phyloP scores from a whole-genome alignment of 2,329 filamentous ascomycete genomes.

The Botryosphaeria dothidea region DNA sequence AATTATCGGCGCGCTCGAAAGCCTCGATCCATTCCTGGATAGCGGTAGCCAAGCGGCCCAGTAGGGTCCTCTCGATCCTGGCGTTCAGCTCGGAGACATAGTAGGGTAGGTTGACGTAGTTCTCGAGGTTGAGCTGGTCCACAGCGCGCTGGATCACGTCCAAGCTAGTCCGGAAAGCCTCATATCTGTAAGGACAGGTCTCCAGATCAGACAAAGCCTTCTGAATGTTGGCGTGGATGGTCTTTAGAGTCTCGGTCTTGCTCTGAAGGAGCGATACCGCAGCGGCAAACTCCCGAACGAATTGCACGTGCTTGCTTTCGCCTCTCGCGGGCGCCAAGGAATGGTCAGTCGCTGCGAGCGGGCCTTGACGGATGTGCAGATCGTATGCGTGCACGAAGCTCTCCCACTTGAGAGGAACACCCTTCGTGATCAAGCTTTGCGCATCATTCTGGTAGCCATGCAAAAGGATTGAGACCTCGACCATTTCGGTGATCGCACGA shows the following conservation, averaged over 20 bases:
- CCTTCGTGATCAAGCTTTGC: slow-evolving; percentile 78
- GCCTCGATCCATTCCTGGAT: slow-evolving; percentile 84
- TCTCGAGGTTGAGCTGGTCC: slow-evolving; percentile 94
- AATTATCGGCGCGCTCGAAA: slow-evolving; percentile 60
- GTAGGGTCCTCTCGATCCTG: slow-evolving; percentile 77
- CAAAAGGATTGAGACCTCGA: slow-evolving; percentile 81
- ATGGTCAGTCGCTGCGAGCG: slow-evolving; percentile 56
- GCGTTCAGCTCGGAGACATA: slow-evolving; percentile 90
- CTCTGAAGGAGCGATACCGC: slow-evolving; percentile 84
- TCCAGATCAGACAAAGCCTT: slow-evolving; percentile 81
- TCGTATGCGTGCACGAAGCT: slow-evolving; percentile 98
- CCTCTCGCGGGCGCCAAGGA: slow-evolving; percentile 45
- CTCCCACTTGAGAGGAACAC: slow-evolving; percentile 91
- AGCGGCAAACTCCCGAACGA: slow-evolving; percentile 88
- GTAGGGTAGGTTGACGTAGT: slow-evolving; percentile 86
- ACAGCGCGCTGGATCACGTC: slow-evolving; percentile 88
- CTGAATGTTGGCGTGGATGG: slow-evolving; percentile 78
- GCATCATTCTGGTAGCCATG: slow-evolving; percentile 92
- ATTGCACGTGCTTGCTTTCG: slow-evolving; percentile 94
- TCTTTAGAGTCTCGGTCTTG: slow-evolving; percentile 77
- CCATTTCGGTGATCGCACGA: slow-evolving; percentile 80
- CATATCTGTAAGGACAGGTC: slow-evolving; percentile 77
- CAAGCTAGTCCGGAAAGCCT: slow-evolving; percentile 77
- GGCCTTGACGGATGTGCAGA: slow-evolving; percentile 70
- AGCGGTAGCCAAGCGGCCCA: slow-evolving; percentile 79